A percentile compares a stretch with the other conserved stretches of the same genome.
Conservation (phyloP, 208 protist genomes). For the Phytomonas francai region DNA sequence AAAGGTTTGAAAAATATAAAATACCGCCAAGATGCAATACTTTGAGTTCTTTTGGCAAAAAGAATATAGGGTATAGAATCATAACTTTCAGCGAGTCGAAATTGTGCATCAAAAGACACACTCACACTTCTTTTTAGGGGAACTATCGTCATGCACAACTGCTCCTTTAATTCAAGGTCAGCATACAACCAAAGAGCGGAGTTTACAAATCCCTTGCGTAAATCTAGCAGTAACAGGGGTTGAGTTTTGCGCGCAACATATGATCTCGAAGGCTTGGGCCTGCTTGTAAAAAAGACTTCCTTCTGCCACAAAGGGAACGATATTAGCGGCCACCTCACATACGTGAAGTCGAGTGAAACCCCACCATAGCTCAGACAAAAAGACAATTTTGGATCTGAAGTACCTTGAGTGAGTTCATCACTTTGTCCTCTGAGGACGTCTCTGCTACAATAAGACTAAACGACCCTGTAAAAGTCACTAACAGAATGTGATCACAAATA, state of each 20-base stretch:
- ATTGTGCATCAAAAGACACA: neutral
- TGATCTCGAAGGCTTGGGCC: neutral
- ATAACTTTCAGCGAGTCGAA: neutral
- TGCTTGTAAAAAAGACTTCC: neutral
- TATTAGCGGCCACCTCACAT: neutral
- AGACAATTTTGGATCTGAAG: neutral
- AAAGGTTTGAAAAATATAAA: neutral
- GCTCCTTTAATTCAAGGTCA: neutral
- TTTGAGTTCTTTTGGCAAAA: neutral
- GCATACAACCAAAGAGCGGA: neutral
- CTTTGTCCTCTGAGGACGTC: neutral
- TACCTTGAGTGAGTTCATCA: neutral
- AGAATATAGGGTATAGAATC: neutral
- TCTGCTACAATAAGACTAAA: neutral
- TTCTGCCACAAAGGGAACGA: neutral
- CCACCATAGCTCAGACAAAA: neutral
- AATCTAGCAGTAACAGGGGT: neutral
- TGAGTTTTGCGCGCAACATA: neutral
- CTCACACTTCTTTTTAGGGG: neutral
- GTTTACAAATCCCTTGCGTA: neutral
- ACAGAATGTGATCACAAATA: neutral
- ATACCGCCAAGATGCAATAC: neutral
- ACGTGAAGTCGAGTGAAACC: neutral
- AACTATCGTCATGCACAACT: neutral
- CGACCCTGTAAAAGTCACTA: neutral